Evolutionary conservation across 768 basidiomycete species (phyloP).

Genomic region (Macrolepiota dolichaula): DNA sequence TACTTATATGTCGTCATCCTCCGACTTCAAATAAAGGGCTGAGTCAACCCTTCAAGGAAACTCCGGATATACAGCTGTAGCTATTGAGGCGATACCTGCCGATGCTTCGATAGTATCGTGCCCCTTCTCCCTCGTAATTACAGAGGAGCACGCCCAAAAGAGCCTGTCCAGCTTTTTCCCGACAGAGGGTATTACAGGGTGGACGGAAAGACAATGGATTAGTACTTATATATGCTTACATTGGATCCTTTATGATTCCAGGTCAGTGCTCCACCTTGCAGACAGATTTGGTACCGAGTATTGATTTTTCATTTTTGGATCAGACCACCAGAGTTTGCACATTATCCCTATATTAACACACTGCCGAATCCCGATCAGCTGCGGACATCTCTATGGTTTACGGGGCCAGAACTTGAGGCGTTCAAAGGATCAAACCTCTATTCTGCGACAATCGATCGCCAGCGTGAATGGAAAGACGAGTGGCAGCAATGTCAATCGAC

Average conservation of each 20-base stretch:
- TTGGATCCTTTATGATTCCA: conserved; percentile 10
- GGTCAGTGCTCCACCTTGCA: conserved; percentile 3
- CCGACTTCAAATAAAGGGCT: conserved; percentile 2
- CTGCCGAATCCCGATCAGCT: conserved; percentile 59
- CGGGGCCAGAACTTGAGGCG: conserved; percentile 52
- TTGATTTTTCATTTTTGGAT: neutral
- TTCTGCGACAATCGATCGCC: conserved; percentile 70
- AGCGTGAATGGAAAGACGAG: conserved; percentile 58
- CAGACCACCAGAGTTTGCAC: conserved; percentile 25
- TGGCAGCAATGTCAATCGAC: conserved; percentile 52
- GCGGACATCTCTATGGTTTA: conserved; percentile 74
- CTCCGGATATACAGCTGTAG: conserved; percentile 49
- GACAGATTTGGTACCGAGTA: neutral
- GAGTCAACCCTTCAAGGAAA: conserved; percentile 21
- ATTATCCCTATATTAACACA: conserved; percentile 62
- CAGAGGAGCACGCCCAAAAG: conserved; percentile 40
- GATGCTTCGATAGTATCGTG: conserved; percentile 62
- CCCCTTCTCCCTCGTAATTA: conserved; percentile 65
- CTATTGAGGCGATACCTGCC: conserved; percentile 40
- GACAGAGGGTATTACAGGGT: conserved; percentile 25
- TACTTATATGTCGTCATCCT: neutral
- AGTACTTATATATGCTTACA: conserved; percentile 43
- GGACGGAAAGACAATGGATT: conserved; percentile 67
- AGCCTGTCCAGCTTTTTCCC: conserved; percentile 33
- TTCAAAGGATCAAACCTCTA: conserved; percentile 80